Percentiles rank a stretch among this genome's conserved stretches.
phyloP scores from a whole-genome alignment of 176 grass and related monocot species.

The Rhynchospora pubera region DNA sequence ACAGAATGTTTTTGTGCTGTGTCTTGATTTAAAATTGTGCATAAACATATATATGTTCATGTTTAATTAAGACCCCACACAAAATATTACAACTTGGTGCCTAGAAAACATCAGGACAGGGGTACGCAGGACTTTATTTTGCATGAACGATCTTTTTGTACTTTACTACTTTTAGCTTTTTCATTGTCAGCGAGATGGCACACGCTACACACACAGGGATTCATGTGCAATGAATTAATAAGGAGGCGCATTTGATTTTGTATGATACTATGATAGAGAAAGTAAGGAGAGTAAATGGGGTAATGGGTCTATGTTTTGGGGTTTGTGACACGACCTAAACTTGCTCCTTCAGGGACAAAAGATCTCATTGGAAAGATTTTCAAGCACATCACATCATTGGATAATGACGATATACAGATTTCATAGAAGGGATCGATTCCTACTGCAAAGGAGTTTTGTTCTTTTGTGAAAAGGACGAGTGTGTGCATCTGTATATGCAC shows the following conservation, averaged over 20 bases:
- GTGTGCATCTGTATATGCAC: background rate
- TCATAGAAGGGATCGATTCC: background rate
- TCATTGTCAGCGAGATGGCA: background rate
- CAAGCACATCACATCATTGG: constrained; percentile 22
- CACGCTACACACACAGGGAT: background rate
- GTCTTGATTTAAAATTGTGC: too few relatives aligned
- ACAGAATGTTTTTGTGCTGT: too few relatives aligned
- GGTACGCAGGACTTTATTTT: background rate
- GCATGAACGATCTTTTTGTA: background rate
- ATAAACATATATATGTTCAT: too few relatives aligned
- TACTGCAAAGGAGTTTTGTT: background rate
- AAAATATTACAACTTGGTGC: background rate
- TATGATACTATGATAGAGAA: background rate
- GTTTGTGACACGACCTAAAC: constrained; percentile 13
- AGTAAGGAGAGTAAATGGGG: background rate
- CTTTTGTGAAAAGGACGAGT: background rate
- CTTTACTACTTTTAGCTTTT: too few relatives aligned
- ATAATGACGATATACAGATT: constrained; percentile 2
- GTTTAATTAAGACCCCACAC: background rate
- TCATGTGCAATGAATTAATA: background rate
- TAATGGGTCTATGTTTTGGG: constrained; percentile 16
- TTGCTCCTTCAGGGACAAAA: constrained; percentile 6
- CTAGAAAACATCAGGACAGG: background rate
- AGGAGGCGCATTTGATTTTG: background rate
- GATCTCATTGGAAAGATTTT: constrained; percentile 15